Conservation (phyloP, 2,329 filamentous ascomycete genomes). For the Bipolaris bicolor region DNA sequence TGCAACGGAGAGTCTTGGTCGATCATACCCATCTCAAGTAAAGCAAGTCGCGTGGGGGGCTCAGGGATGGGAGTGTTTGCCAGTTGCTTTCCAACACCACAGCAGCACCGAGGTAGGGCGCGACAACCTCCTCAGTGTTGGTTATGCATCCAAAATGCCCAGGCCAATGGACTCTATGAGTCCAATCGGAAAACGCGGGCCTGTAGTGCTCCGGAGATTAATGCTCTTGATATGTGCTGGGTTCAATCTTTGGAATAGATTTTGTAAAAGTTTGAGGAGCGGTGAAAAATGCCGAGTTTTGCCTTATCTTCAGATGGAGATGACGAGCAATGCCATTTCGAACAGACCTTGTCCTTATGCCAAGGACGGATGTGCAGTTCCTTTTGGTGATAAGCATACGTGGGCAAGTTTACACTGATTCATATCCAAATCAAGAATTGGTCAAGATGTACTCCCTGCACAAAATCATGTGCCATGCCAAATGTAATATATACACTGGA, state of each 20-base stretch:
- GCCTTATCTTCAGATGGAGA: slow-evolving; percentile 19
- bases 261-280: slow-evolving; percentile 25
- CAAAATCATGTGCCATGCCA: slow-evolving; percentile 34
- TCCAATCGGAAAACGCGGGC: slow-evolving; percentile 33
- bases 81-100: slow-evolving; percentile 29
- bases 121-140: slow-evolving; percentile 28
- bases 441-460: slow-evolving; percentile 30
- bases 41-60: slow-evolving; percentile 24
- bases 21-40: slow-evolving; percentile 34
- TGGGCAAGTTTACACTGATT: slow-evolving; percentile 30
- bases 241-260: neutral
- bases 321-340: slow-evolving; percentile 25
- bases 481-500: slow-evolving; percentile 32
- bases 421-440: slow-evolving; percentile 26
- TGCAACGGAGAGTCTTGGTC: slow-evolving; percentile 27
- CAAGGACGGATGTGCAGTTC: slow-evolving; percentile 13
- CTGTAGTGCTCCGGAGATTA: slow-evolving; percentile 26
- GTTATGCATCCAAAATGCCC: slow-evolving; percentile 22
- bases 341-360: slow-evolving; percentile 34
- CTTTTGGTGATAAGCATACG: slow-evolving; percentile 20
- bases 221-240: neutral
- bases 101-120: slow-evolving; percentile 24
- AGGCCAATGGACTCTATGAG: slow-evolving; percentile 29
- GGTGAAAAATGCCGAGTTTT: slow-evolving; percentile 29
- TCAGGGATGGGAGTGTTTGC: slow-evolving; percentile 29